Evolutionary conservation across 441 rosid species (phyloP), one percentile per base, ranked within the genome.

Genomic region (Brassica hybrid): DNA sequence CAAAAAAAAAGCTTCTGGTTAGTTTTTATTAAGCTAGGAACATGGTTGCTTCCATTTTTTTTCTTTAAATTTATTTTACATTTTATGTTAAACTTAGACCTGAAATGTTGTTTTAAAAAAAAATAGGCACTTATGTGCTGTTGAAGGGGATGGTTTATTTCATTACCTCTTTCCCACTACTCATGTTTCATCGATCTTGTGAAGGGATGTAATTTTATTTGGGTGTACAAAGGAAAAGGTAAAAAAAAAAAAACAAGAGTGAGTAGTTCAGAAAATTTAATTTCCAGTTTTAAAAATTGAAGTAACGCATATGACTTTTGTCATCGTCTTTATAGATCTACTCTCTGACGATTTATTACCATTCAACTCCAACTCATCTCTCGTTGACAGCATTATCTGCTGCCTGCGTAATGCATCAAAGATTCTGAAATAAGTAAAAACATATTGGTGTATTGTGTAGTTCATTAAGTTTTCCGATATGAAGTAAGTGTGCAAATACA

Each of bases 41-140:
- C 77, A 72, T 72, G 76, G 72, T 43, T 74, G 71, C 50, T 69
- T 74, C 70, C 43, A 69, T 83, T 74, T 83, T n/a, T n/a, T n/a
- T n/a, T n/a, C n/a, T 81, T 82, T 4, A 2, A 27, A 36, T 63
- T 78, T 73, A 43, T 67, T 68, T 60, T 67, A 56, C 43, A 61
- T 23, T 73, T 50, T 78, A 38, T 78, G 77, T 78, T 78, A 66
- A 52, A 50, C 48, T 67, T 78, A 60, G 77, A 78, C 48, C 81
- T 77, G 69, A 48, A 72, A 59, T 58, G 48, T 30, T 1, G 38
- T 38, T 38, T 3, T 0, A 11, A 56, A 43, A 18, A 65, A 34
- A 32, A 32, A 27, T 6, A 23, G 23, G 60, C 78, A 59, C 38
- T 50, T 52, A 17, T 72, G 65, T 73, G 61, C 36, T 73, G 76